Evolutionary conservation across 805 yeast species (phyloP).

Genomic region (Zygoascus ofunaensis): DNA sequence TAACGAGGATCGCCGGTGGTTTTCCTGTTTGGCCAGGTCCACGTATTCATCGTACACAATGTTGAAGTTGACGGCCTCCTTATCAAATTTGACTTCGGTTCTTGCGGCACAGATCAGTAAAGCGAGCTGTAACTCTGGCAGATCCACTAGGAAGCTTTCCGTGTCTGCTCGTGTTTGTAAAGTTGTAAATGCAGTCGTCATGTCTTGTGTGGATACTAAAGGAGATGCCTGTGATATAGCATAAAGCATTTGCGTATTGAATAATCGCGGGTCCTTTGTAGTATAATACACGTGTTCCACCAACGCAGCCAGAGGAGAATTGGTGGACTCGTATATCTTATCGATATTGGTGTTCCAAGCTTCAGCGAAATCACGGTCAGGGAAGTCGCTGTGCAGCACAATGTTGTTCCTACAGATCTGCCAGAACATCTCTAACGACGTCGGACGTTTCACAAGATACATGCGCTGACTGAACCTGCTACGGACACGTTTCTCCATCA

Average conservation of each 20-base stretch:
- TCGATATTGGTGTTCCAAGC: conserved; percentile 20
- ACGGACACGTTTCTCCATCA: conserved; percentile 82
- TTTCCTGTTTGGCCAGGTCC: conserved; percentile 40
- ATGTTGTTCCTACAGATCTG: conserved; percentile 38
- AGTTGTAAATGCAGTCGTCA: conserved; percentile 5
- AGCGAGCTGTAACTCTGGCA: conserved; percentile 66
- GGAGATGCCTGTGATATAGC: conserved; percentile 23
- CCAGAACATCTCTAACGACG: conserved; percentile 42
- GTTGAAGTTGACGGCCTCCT: conserved; percentile 62
- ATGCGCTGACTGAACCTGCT: conserved; percentile 80
- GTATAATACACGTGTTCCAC: conserved; percentile 47
- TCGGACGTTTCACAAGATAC: conserved; percentile 48
- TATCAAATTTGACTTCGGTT: conserved; percentile 47
- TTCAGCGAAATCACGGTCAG: conserved; percentile 5
- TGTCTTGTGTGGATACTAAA: conserved; percentile 16
- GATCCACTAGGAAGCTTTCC: conserved; percentile 26
- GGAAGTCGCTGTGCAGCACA: conserved; percentile 19
- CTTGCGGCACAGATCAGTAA: conserved; percentile 70
- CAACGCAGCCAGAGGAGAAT: conserved; percentile 29
- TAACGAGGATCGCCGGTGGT: conserved; percentile 32
- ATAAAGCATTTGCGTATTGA: conserved; percentile 13
- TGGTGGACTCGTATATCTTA: conserved; percentile 4
- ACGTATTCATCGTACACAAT: conserved; percentile 68
- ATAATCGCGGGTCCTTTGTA: conserved; percentile 45
- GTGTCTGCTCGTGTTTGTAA: conserved; percentile 20